Evolutionary conservation across 202 grass and related monocot species (phyloP).

Genomic region (Eragrostis tef): DNA sequence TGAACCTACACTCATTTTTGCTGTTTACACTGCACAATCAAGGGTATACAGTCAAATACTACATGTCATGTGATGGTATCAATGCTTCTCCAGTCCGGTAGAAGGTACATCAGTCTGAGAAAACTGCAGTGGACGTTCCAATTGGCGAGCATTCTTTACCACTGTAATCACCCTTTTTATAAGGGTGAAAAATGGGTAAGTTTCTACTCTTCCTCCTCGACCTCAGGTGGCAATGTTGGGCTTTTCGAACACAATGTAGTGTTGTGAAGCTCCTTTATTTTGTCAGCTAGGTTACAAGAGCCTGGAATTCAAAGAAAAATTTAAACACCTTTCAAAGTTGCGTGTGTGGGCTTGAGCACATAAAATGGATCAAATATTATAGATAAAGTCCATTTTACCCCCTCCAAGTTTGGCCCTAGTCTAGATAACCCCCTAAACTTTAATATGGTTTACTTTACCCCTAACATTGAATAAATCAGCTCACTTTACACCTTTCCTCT

Average conservation of each 20-base stretch:
- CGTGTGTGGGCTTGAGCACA: background rate
- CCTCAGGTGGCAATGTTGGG: slow-evolving; percentile 75
- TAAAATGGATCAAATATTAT: too few species aligned
- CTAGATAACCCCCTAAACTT: too few species aligned
- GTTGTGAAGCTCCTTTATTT: slow-evolving; percentile 80
- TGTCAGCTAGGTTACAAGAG: slow-evolving; percentile 65
- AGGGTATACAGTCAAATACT: slow-evolving; percentile 13
- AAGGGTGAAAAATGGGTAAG: slow-evolving; percentile 10
- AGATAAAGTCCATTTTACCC: too few species aligned
- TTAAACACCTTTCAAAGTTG: background rate
- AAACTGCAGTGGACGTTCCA: background rate
- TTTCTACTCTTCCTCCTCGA: slow-evolving; percentile 73
- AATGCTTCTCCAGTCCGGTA: background rate
- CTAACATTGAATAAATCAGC: too few species aligned
- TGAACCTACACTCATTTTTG: slow-evolving; percentile 34
- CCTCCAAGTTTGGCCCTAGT: too few species aligned
- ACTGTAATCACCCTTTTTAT: background rate
- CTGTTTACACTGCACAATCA: slow-evolving; percentile 2
- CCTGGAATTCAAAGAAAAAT: slow-evolving; percentile 54
- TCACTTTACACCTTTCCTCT: too few species aligned
- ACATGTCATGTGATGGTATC: slow-evolving; percentile 6
- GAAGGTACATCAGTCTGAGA: background rate
- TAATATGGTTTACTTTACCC: too few species aligned
- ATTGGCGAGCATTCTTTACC: background rate
- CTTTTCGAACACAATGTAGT: slow-evolving; percentile 77